A percentile compares a stretch with the other conserved stretches of the same genome.
These are phyloP conservation scores for Wickerhamiella cacticola DNA, from an alignment of 805 yeast species.

Conservation along the genomic window DNA sequence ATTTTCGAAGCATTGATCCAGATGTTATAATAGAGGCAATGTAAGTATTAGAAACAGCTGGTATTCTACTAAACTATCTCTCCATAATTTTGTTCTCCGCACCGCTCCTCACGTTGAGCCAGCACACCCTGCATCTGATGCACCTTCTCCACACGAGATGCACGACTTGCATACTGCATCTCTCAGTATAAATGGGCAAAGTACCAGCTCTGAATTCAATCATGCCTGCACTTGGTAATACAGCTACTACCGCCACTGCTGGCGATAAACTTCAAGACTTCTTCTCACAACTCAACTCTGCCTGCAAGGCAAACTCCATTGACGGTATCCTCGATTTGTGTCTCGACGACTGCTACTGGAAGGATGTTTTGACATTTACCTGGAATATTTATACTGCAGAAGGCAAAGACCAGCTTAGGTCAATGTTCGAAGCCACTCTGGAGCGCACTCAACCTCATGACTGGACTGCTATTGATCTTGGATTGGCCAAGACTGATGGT, in stretches of 20 bases:
- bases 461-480: not conserved
- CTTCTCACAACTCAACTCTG: not conserved
- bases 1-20: too few relatives aligned
- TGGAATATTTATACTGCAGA: conserved; percentile 8
- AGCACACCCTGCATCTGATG: not conserved
- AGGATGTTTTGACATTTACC: not conserved
- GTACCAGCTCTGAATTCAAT: too few relatives aligned
- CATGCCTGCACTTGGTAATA: conserved; percentile 1
- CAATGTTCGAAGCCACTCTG: not conserved
- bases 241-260: not conserved
- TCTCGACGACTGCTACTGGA: conserved; percentile 8
- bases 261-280: not conserved
- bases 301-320: not conserved
- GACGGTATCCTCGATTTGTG: not conserved
- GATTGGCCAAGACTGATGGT: not conserved
- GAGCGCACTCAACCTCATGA: not conserved
- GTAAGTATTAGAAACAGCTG: too few relatives aligned
- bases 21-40: too few relatives aligned
- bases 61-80: too few relatives aligned
- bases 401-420: conserved; percentile 1
- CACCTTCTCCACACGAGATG: conserved; percentile 1
- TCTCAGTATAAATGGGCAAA: too few relatives aligned
- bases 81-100: too few relatives aligned
- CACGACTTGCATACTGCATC: not conserved
- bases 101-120: conserved; percentile 3